These are phyloP conservation scores for Lodderomyces theae DNA, from an alignment of 1,139 yeast genomes.

Conservation along the genomic window DNA sequence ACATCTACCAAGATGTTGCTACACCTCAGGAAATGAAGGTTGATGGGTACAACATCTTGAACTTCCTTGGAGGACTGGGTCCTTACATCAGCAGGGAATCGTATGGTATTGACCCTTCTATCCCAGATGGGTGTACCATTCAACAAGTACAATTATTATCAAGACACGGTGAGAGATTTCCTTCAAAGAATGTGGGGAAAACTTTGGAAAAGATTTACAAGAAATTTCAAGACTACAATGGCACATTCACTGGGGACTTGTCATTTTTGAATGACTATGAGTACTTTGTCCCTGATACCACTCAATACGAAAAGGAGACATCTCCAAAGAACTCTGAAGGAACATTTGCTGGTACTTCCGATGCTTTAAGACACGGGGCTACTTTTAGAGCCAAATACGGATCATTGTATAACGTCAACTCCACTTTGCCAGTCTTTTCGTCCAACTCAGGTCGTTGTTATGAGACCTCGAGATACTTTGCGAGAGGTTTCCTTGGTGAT, in stretches of 20 bases:
- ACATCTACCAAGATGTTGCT: constrained; percentile 30
- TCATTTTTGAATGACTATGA: constrained; percentile 32
- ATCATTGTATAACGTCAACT: constrained; percentile 21
- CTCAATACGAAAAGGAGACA: constrained; percentile 31
- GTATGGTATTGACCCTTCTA: constrained; percentile 42
- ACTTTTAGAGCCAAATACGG: constrained; percentile 33
- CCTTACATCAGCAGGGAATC: constrained; percentile 48
- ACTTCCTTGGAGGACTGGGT: constrained; percentile 46
- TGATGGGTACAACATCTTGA: constrained; percentile 40
- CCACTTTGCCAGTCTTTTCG: constrained; percentile 32
- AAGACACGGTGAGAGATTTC: constrained; percentile 78
- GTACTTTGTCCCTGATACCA: constrained; percentile 28
- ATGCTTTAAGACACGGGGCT: constrained; percentile 36
- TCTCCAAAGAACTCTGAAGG: constrained; percentile 27
- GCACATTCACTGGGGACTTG: constrained; percentile 30
- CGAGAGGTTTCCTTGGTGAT: constrained; percentile 34
- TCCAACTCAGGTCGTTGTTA: constrained; percentile 31
- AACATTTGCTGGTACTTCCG: constrained; percentile 29
- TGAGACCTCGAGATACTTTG: constrained; percentile 31
- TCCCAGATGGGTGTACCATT: constrained; percentile 52
- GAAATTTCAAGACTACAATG: constrained; percentile 22
- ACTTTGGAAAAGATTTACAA: constrained; percentile 18
- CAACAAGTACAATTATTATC: constrained; percentile 64
- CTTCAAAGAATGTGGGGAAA: constrained; percentile 33
- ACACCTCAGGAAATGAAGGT: constrained; percentile 37